Base-by-base conservation (phyloP, 768 basidiomycete species). In the Hericium alpestre region DNA sequence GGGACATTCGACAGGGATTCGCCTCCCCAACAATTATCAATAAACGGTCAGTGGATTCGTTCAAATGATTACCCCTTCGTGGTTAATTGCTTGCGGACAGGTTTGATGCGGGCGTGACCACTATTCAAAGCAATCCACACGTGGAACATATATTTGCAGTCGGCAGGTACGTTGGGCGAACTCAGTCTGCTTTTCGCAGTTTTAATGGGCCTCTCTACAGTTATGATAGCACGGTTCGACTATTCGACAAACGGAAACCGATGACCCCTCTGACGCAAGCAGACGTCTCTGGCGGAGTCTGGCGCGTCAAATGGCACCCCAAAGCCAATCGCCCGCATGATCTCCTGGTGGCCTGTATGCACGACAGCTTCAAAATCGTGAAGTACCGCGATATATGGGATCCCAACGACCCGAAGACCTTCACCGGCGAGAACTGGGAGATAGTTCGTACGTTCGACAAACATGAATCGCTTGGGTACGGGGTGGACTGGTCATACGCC, bases 271-370 rank as follows among this genome's bases (percentile, higher is more conserved):
- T 97, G 12, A 66, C 71, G 0, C 72, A 77, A 51, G 79, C 79
- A 23, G 78, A 86, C 56, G 83, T 91, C 2, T 92, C 91, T 11
- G 96, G 96, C 12, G 96, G 96, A 2, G 89, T 83, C 11, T 99
- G 96, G 96, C 80, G 96, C 16, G 84, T 92, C 57, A 93, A 95
- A 69, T 99, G 93, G 92, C 93, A 98, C 70, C 93, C 94, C 7
- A 79, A 79, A 4, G 61, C 76, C 2, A 62, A 65, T n/a, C 79
- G 93, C 48, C 79, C 77, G 60, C 65, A 78, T 39, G 89, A 94
- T 65, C 76, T 98, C 1, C 79, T 97, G 18, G 83, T 93, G n/a
- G 96, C 94, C 0, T 93, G 90, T 66, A 99, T 98, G 96, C 94
- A 95, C 66, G 93, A 93, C 60, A 94, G 95, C 10, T 94, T 92